phyloP scores from a whole-genome alignment of 495 filamentous ascomycete species.

The Margaritispora aquatica region DNA sequence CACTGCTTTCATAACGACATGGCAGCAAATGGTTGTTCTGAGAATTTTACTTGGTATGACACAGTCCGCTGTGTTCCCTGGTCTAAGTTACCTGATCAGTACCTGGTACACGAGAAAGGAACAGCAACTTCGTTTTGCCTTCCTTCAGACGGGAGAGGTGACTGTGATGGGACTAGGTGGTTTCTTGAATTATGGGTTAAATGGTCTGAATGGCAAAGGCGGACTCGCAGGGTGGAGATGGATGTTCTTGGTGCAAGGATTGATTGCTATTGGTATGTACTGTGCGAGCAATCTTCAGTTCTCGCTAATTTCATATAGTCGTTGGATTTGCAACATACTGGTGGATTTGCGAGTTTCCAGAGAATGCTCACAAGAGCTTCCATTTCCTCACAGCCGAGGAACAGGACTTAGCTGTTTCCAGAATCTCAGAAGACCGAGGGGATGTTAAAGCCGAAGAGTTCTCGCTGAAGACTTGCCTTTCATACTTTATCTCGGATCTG shows the following conservation, averaged over 20 bases:
- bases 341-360: constrained; percentile 80
- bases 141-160: constrained; percentile 64
- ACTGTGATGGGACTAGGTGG: constrained; percentile 62
- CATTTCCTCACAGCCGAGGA: constrained; percentile 56
- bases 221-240: constrained; percentile 68
- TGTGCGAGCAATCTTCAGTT: background rate
- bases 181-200: constrained; percentile 68
- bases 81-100: constrained; percentile 62
- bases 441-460: constrained; percentile 60
- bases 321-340: constrained; percentile 65
- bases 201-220: constrained; percentile 51
- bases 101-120: constrained; percentile 68
- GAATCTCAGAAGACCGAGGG: constrained; percentile 58
- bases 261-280: constrained; percentile 44
- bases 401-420: constrained; percentile 44
- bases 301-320: constrained; percentile 34
- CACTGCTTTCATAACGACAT: constrained; percentile 63
- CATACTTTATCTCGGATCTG: constrained; percentile 52
- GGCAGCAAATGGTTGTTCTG: constrained; percentile 68
- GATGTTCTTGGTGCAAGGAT: constrained; percentile 67
- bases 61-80: constrained; percentile 67
- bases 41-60: constrained; percentile 64
- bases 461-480: constrained; percentile 49
- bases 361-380: constrained; percentile 55
- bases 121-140: constrained; percentile 71